Conservation (phyloP, 805 yeast species). For the Cyberlindnera euphorbiae region DNA sequence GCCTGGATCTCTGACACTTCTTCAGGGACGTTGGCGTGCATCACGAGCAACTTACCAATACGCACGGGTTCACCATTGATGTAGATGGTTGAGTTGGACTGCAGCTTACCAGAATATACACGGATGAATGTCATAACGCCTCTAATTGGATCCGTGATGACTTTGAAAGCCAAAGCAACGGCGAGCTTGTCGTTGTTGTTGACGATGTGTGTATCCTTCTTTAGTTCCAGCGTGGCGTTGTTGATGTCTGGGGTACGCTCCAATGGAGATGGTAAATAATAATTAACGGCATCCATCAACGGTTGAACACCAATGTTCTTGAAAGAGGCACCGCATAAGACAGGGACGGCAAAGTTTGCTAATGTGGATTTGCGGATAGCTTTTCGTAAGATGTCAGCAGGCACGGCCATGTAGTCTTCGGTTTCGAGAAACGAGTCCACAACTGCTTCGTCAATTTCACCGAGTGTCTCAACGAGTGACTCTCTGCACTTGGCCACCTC, state of each 20-base stretch:
- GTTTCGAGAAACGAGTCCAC: conserved; percentile 73
- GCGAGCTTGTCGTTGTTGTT: conserved; percentile 57
- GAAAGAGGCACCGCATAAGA: conserved; percentile 90
- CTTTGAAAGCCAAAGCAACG: conserved; percentile 87
- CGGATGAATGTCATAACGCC: conserved; percentile 84
- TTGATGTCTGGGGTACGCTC: conserved; percentile 57
- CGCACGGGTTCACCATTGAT: conserved; percentile 63
- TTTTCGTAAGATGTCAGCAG: conserved; percentile 44
- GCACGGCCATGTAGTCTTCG: conserved; percentile 67
- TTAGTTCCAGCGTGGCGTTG: conserved; percentile 35
- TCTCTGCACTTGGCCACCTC: conserved; percentile 58
- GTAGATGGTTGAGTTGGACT: conserved; percentile 59
- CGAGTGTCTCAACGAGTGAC: conserved; percentile 75
- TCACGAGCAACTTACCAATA: conserved; percentile 63
- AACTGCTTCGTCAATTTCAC: conserved; percentile 75
- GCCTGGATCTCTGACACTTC: conserved; percentile 58
- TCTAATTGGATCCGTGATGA: conserved; percentile 75
- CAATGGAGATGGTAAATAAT: conserved; percentile 77
- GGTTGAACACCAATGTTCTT: conserved; percentile 94
- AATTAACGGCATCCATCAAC: conserved; percentile 73
- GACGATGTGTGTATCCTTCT: conserved; percentile 42
- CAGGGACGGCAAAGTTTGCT: conserved; percentile 58
- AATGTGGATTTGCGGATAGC: conserved; percentile 67
- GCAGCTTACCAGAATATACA: conserved; percentile 78
- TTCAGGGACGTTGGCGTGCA: conserved; percentile 86